A percentile compares a stretch with the other conserved stretches of the same genome.
phyloP scores from a whole-genome alignment of 257 asterid genomes.

The Penstemon davidsonii region DNA sequence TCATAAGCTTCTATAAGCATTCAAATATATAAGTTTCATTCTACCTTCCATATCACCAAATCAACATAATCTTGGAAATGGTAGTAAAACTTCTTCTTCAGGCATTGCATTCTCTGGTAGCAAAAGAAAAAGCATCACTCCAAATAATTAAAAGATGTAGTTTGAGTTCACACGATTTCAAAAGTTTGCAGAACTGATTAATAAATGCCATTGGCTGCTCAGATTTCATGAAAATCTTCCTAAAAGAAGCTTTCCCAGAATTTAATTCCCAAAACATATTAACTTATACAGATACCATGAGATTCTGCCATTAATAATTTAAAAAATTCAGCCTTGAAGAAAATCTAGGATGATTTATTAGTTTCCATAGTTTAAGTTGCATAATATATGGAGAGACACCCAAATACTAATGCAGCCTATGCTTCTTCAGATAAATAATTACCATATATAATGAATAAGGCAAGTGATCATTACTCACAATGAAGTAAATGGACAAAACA shows the following conservation, averaged over 20 bases:
- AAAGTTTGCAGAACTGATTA: slow-evolving; percentile 18
- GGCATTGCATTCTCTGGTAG: slow-evolving; percentile 89
- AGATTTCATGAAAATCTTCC: neutral
- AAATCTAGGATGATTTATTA: neutral
- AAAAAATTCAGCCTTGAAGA: neutral
- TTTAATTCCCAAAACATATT: neutral
- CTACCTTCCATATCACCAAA: slow-evolving; percentile 95
- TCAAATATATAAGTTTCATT: slow-evolving; percentile 21
- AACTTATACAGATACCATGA: neutral
- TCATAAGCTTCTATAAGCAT: slow-evolving; percentile 8
- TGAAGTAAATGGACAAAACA: neutral
- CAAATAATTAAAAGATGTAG: slow-evolving; percentile 8
- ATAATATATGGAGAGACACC: neutral
- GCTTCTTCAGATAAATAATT: neutral
- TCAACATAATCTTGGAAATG: slow-evolving; percentile 96
- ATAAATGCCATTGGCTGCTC: slow-evolving; percentile 11
- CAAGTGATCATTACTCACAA: too few species aligned
- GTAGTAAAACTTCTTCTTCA: slow-evolving; percentile 95
- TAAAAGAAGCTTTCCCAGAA: neutral
- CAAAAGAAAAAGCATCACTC: slow-evolving; percentile 20
- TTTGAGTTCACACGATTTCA: neutral
- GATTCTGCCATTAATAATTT: neutral
- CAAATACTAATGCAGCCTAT: neutral
- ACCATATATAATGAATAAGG: neutral
- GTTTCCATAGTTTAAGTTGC: neutral